phyloP scores from a whole-genome alignment of 805 yeast genomes.

The Ogataea paradorogensis region DNA sequence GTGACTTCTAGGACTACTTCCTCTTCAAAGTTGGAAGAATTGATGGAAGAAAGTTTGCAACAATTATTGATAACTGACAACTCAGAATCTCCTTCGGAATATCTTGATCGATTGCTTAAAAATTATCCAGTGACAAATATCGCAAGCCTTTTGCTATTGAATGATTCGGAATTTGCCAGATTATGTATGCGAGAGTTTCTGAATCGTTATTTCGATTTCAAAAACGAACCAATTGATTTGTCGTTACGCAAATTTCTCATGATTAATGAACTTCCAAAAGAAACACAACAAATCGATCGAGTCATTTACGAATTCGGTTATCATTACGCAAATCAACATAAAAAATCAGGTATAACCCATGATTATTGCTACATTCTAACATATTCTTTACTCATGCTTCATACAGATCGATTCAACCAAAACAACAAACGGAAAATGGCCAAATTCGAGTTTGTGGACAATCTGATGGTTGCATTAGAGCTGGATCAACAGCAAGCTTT shows the following conservation, averaged over 20 bases:
- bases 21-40: conserved; percentile 10
- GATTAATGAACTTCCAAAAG: conserved; percentile 61
- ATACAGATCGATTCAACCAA: conserved; percentile 69
- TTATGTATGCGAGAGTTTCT: conserved; percentile 25
- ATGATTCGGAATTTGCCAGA: conserved; percentile 30
- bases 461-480: conserved; percentile 26
- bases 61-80: conserved; percentile 9
- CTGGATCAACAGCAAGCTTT: conserved; percentile 21
- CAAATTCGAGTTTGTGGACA: conserved; percentile 56
- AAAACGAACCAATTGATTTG: conserved; percentile 59
- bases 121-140: conserved; percentile 26
- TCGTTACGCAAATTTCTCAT: conserved; percentile 59
- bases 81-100: conserved; percentile 32
- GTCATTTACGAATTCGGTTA: conserved; percentile 55
- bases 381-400: conserved; percentile 66
- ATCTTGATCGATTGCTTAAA: conserved; percentile 31
- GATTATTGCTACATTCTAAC: conserved; percentile 62
- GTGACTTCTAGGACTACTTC: conserved; percentile 11
- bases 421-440: conserved; percentile 68
- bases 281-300: conserved; percentile 75
- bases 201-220: conserved; percentile 44
- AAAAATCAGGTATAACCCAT: conserved; percentile 32
- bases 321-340: conserved; percentile 46
- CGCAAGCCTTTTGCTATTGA: conserved; percentile 30
- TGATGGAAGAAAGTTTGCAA: conserved; percentile 2